Conservation (phyloP, 2,329 filamentous ascomycete genomes). For the Trichophyton schoenleinii region DNA sequence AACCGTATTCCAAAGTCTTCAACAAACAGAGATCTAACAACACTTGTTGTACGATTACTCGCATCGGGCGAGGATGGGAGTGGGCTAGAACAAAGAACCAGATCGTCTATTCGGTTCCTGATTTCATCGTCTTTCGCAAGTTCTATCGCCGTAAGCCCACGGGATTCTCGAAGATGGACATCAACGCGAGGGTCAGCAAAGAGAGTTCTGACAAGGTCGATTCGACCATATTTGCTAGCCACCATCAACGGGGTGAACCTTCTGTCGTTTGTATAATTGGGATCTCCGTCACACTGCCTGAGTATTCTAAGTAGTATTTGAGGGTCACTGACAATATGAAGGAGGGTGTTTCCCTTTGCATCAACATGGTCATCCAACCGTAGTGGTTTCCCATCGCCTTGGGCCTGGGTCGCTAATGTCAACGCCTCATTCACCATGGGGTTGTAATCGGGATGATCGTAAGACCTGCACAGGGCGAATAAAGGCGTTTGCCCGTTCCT, state of each 20-base stretch:
- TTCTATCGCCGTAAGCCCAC: constrained; percentile 87
- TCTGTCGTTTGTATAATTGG: constrained; percentile 90
- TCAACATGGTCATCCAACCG: constrained; percentile 91
- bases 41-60: constrained; percentile 76
- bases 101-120: constrained; percentile 87
- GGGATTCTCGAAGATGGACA: constrained; percentile 65
- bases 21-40: constrained; percentile 91
- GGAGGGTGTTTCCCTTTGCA: constrained; percentile 77
- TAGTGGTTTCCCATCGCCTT: constrained; percentile 65
- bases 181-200: constrained; percentile 85
- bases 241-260: constrained; percentile 94
- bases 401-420: constrained; percentile 56
- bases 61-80: constrained; percentile 40
- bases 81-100: constrained; percentile 67
- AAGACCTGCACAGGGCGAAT: constrained; percentile 88
- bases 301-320: constrained; percentile 63
- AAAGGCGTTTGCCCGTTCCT: constrained; percentile 97
- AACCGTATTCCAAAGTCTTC: constrained; percentile 89
- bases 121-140: constrained; percentile 97
- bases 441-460: constrained; percentile 79
- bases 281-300: constrained; percentile 79
- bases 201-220: constrained; percentile 80
- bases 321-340: constrained; percentile 90
- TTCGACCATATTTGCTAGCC: constrained; percentile 91
- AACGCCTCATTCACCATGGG: constrained; percentile 78